A percentile compares a stretch with the other conserved stretches of the same genome.
Evolutionary conservation across 768 basidiomycete species (phyloP).

Genomic region (Xerocomus potaroensis): DNA sequence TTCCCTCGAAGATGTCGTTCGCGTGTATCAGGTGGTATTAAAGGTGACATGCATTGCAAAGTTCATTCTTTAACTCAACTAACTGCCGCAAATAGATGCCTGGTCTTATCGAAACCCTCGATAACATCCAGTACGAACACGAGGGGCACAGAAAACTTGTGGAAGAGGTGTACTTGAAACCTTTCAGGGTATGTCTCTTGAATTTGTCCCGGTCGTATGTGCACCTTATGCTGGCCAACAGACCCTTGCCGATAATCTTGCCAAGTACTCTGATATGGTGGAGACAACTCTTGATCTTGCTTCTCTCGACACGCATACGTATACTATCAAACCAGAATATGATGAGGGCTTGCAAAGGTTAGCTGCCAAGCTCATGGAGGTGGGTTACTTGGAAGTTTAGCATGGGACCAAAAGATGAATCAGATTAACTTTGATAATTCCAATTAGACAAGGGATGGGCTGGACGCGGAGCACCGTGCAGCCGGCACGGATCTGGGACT

Average conservation of each 20-base stretch:
- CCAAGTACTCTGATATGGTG: constrained; percentile 89
- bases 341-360: constrained; percentile 70
- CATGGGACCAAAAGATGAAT: background rate
- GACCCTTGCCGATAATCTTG: constrained; percentile 59
- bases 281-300: constrained; percentile 92
- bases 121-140: constrained; percentile 42
- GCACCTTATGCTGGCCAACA: constrained; percentile 27
- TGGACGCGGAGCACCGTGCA: constrained; percentile 76
- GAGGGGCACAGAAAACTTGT: constrained; percentile 53
- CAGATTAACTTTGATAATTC: background rate
- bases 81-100: constrained; percentile 50
- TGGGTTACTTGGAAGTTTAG: constrained; percentile 17
- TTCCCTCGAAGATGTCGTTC: constrained; percentile 89
- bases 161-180: constrained; percentile 59
- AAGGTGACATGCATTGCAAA: constrained; percentile 45
- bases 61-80: background rate
- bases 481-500: constrained; percentile 69
- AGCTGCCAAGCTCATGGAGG: constrained; percentile 60
- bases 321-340: constrained; percentile 90
- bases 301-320: constrained; percentile 80
- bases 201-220: background rate
- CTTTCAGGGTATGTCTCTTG: constrained; percentile 49
- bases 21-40: constrained; percentile 89
- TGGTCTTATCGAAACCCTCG: constrained; percentile 64
- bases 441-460: constrained; percentile 59